Base-by-base conservation (phyloP, 2,329 filamentous ascomycete genomes). In the Colletotrichum melonis region DNA sequence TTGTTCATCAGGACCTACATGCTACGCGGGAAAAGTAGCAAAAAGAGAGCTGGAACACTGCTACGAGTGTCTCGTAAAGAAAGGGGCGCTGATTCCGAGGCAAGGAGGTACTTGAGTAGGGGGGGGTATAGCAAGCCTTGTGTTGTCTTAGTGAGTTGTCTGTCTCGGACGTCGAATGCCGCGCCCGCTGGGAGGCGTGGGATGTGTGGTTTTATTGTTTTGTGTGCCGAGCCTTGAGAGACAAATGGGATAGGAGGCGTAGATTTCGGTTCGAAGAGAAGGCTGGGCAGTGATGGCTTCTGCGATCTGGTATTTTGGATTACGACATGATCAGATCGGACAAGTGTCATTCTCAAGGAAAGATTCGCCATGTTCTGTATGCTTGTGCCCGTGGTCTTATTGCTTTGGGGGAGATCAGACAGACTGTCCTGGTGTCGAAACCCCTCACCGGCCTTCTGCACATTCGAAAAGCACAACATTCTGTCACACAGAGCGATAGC, bases 151-250 rank as follows among this genome's bases (percentile, higher is more conserved):
- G 63, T 56, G 63, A 46, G 56, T 19, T 63, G 60, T 66, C 52
- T 65, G 63, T 65, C 63, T 65, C 63, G 63, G 63, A 58, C 49
- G 30, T 28, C 3, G 22, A 52, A 32, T 54, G 12, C 28, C 38
- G 59, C 42, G 59, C 46, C 24, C 28, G 46, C 28, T 35, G 32
- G 24, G 22, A 49, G 52, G 28, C 46, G 60, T 63, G 60, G 46
- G 46, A 26, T 38, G 7, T 22, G 4, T 19, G 26, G 12, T 32
- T 26, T 19, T 32, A 11, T 42, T 46, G 28, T 28, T 22, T 32
- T 22, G 4, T 54, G 14, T 63, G 8, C 46, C 12, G 46, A 49
- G 8, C 28, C 24, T 22, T 54, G 46, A 54, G n/a, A 63, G 42
- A 35, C 12, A 63, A 22, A 49, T 49, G 42, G 42, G 19, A 19